Percentiles rank a stretch among this genome's conserved stretches.
These are phyloP conservation scores for Pseudocohnilembus persalinus DNA, from an alignment of 169 alveolate genomes.

Conservation along the genomic window DNA sequence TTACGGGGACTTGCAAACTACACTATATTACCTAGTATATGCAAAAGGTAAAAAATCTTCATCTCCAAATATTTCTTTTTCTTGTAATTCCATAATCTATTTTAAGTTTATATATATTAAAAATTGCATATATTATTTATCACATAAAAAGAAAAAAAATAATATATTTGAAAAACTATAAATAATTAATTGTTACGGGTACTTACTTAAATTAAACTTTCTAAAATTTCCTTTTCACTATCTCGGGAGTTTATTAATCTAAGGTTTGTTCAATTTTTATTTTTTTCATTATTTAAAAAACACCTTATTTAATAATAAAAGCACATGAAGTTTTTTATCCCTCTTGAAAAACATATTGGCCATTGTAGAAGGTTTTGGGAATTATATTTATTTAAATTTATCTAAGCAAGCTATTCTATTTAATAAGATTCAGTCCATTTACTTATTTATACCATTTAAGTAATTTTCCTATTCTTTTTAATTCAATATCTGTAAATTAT, in stretches of 20 bases:
- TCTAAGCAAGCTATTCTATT: not conserved
- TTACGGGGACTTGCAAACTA: not conserved
- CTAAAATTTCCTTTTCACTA: not conserved
- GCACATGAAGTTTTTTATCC: not conserved
- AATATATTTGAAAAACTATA: too few species aligned
- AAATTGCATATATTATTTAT: not conserved
- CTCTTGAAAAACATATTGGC: not conserved
- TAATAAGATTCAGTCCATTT: not conserved
- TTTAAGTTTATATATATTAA: too few species aligned
- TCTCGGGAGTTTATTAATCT: not conserved
- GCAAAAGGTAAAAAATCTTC: not conserved
- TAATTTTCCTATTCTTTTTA: not conserved
- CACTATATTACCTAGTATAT: not conserved
- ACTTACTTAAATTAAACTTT: too few species aligned
- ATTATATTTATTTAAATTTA: too few species aligned
- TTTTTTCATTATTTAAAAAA: too few species aligned
- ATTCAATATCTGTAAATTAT: not conserved
- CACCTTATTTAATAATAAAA: not conserved
- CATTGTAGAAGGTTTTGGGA: not conserved
- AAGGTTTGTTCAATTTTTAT: not conserved
- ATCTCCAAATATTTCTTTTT: not conserved
- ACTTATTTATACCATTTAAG: not conserved
- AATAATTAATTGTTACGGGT: too few species aligned
- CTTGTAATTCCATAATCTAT: not conserved
- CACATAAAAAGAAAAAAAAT: too few species aligned